A percentile compares a stretch with the other conserved stretches of the same genome.
Evolutionary conservation across 1,284 basidiomycete genomes (phyloP).

Genomic region (Apiotrichum akiyoshidainum): DNA sequence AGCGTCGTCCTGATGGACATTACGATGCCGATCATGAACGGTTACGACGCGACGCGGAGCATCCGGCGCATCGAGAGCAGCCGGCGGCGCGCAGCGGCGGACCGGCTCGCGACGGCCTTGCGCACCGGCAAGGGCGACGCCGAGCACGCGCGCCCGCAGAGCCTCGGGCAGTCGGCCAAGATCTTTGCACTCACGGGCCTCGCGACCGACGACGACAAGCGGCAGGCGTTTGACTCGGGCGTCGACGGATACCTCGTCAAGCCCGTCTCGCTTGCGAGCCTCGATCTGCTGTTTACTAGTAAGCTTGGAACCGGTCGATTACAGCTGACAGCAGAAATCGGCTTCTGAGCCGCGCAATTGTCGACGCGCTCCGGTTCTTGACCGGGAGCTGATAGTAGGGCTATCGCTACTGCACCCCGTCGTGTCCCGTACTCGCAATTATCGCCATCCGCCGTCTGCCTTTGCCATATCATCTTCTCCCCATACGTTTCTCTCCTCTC

Average conservation of each 20-base stretch:
- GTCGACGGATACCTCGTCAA: conserved; percentile 94
- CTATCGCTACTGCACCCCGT: too few relatives aligned
- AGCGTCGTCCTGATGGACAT: conserved; percentile 84
- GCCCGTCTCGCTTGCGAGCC: conserved; percentile 84
- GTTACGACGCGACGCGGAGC: conserved; percentile 74
- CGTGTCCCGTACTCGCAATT: too few relatives aligned
- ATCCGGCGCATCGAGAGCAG: conserved; percentile 74
- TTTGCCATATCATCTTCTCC: too few relatives aligned
- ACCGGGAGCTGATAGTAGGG: too few relatives aligned
- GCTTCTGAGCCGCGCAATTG: too few relatives aligned
- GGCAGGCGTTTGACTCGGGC: conserved; percentile 83
- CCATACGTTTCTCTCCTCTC: too few relatives aligned
- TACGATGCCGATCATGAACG: conserved; percentile 89
- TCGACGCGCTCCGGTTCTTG: too few relatives aligned
- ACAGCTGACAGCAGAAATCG: conserved; percentile 23
- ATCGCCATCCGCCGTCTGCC: too few relatives aligned
- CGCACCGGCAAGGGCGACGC: neutral
- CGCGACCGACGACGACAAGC: conserved; percentile 87
- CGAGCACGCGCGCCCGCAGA: neutral
- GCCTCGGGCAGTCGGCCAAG: conserved; percentile 47
- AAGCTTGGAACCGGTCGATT: conserved; percentile 12
- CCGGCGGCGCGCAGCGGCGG: conserved; percentile 44
- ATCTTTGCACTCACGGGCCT: conserved; percentile 90
- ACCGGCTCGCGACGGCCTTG: conserved; percentile 15
- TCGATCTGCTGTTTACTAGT: conserved; percentile 76